Evolutionary conservation across 2,329 filamentous ascomycete species (phyloP), one percentile per base, ranked within the genome.

Genomic region (Nothopassalora personata): DNA sequence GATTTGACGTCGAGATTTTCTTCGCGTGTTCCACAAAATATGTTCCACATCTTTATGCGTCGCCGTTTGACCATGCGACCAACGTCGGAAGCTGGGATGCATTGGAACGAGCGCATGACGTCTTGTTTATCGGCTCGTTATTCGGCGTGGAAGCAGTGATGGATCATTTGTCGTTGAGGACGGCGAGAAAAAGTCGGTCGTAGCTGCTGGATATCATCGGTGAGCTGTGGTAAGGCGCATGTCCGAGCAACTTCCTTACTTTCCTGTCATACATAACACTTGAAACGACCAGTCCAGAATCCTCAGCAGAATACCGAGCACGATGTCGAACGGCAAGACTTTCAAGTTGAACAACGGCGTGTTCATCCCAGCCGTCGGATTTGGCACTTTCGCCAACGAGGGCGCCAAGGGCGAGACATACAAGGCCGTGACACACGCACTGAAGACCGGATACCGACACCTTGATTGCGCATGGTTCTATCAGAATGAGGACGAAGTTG

Each of bases 351-450:
- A 74, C 76, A 84, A 83, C 69, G 81, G 81, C 66, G 81, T 86
- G 60, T 79, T 78, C 70, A 83, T 87, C 65, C 85, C 85, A 61
- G 83, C 78, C 51, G 74, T 87, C 33, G 85, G 85, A 28, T 87
- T 87, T 67, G 85, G 85, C 66, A 87, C 85, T 66, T 87, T 86
- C 68, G 81, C 83, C 71, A 88, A 81, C 72, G 86, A 89, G 75
- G 86, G 85, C 58, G 71, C 77, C 62, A 76, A 78, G 64, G 83
- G 83, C 43, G 81, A 85, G 75, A 81, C 81, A 48, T 85, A 85
- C 76, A 78, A 76, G 58, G 79, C 79, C 36, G 77, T 79, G 57
- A 71, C 72, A 15, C 77, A 79, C 69, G 81, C 81, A 15, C 74
- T 83, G 46, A 70, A 75, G 56, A 72, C 72, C 52, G 81, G 81